phyloP scores from a whole-genome alignment of 108 stramenopile genomes.

The Fistulifera pelliculosa region DNA sequence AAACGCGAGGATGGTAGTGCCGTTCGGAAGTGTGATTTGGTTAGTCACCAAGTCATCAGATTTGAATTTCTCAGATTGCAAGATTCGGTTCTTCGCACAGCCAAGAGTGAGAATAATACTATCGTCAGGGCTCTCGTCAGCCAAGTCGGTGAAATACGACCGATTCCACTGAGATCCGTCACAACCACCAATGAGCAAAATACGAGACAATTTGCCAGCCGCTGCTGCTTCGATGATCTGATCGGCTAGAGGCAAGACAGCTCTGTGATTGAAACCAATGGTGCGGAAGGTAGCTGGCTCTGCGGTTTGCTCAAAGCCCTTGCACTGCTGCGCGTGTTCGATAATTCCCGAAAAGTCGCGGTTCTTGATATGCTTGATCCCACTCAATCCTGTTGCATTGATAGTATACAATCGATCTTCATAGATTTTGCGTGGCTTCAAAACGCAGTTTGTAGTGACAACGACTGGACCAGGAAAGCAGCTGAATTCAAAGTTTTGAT shows the following conservation, averaged over 20 bases:
- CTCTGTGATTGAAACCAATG: constrained; percentile 76
- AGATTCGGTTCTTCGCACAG: constrained; percentile 77
- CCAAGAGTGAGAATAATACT: constrained; percentile 68
- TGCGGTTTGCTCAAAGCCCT: constrained; percentile 58
- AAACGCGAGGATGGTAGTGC: constrained; percentile 51
- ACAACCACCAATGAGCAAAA: constrained; percentile 82
- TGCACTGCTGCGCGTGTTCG: constrained; percentile 42
- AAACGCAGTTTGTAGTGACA: constrained; percentile 72
- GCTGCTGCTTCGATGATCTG: constrained; percentile 61
- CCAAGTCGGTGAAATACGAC: constrained; percentile 71
- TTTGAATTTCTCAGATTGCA: constrained; percentile 42
- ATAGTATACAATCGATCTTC: constrained; percentile 63
- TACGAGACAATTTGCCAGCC: constrained; percentile 48
- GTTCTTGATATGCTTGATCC: constrained; percentile 54
- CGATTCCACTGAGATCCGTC: constrained; percentile 74
- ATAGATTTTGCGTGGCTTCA: constrained; percentile 66
- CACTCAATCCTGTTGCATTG: constrained; percentile 64
- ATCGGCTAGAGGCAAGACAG: constrained; percentile 61
- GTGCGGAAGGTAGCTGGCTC: constrained; percentile 49
- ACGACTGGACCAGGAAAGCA: constrained; percentile 68
- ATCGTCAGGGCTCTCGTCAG: constrained; percentile 60
- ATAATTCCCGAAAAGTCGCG: constrained; percentile 71
- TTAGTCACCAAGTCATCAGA: background rate
- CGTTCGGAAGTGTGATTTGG: background rate
- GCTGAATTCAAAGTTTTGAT: constrained; percentile 77